phyloP scores from a whole-genome alignment of 768 basidiomycete species.

The Auricularia sp. region DNA sequence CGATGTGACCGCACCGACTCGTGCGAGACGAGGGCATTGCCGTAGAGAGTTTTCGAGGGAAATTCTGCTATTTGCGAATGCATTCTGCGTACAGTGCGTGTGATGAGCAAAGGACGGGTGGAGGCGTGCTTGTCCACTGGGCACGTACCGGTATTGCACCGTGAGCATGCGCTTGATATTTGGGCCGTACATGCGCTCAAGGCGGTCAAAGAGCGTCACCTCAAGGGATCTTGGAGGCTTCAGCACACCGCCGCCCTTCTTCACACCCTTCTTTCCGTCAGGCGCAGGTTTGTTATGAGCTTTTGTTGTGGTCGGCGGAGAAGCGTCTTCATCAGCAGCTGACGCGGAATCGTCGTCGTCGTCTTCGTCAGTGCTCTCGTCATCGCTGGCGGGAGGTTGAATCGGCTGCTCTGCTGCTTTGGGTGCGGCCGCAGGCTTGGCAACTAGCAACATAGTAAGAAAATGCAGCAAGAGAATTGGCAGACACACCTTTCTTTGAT shows the following conservation, averaged over 20 bases:
- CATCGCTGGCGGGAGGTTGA: slow-evolving; percentile 2
- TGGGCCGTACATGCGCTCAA: slow-evolving; percentile 80
- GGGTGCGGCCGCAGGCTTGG: not conserved
- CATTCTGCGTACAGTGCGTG: slow-evolving; percentile 46
- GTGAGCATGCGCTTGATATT: slow-evolving; percentile 79
- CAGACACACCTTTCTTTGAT: not conserved
- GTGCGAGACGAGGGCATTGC: slow-evolving; percentile 58
- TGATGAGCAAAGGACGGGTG: not conserved
- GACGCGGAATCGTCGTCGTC: not conserved
- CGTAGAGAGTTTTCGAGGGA: slow-evolving; percentile 76
- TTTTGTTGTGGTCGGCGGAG: not conserved
- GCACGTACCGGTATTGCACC: slow-evolving; percentile 69
- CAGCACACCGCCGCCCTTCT: slow-evolving; percentile 19
- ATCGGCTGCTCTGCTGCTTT: not conserved
- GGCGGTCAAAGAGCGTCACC: slow-evolving; percentile 82
- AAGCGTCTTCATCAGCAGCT: not conserved
- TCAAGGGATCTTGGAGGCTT: slow-evolving; percentile 66
- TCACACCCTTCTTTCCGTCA: slow-evolving; percentile 7
- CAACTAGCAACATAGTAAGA: too few relatives aligned
- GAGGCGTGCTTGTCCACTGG: not conserved
- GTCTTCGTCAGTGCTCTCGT: slow-evolving; percentile 8
- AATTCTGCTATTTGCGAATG: slow-evolving; percentile 76
- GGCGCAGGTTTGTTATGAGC: slow-evolving; percentile 4
- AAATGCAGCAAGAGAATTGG: not conserved
- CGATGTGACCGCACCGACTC: slow-evolving; percentile 61